Conservation (phyloP, 805 yeast genomes). For the Saccharomycopsis oosterbeekiorum region DNA sequence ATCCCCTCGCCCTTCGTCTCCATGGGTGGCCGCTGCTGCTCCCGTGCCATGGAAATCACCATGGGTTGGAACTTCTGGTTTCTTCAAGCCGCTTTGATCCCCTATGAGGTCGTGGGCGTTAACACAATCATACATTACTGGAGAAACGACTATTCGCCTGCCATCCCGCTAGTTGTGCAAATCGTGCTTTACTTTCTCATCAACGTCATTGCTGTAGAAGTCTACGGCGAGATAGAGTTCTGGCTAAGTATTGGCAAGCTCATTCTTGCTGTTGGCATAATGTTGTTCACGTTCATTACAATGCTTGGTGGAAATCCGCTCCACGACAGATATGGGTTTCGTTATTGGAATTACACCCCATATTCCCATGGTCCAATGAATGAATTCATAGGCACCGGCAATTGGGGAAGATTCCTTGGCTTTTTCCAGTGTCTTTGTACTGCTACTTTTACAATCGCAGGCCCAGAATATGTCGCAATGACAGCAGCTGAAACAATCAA, state of each 20-base stretch:
- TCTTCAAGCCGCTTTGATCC: constrained; percentile 66
- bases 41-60: constrained; percentile 63
- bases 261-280: constrained; percentile 62
- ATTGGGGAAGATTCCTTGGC: constrained; percentile 59
- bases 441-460: constrained; percentile 74
- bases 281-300: constrained; percentile 64
- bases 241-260: constrained; percentile 69
- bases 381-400: constrained; percentile 43
- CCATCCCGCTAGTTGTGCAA: constrained; percentile 57
- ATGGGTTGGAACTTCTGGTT: constrained; percentile 78
- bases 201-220: constrained; percentile 61
- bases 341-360: constrained; percentile 34
- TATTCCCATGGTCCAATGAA: constrained; percentile 41
- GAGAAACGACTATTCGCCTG: constrained; percentile 69
- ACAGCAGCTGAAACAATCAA: constrained; percentile 72
- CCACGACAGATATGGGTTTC: constrained; percentile 51
- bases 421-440: constrained; percentile 57
- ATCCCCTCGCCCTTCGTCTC: constrained; percentile 68
- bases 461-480: constrained; percentile 80
- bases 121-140: constrained; percentile 73
- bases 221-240: constrained; percentile 78
- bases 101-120: constrained; percentile 75
- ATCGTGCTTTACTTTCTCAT: constrained; percentile 51
- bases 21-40: constrained; percentile 66
- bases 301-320: constrained; percentile 86